Base-by-base conservation (phyloP, 1,139 yeast genomes). In the Geotrichum histeridarum region DNA sequence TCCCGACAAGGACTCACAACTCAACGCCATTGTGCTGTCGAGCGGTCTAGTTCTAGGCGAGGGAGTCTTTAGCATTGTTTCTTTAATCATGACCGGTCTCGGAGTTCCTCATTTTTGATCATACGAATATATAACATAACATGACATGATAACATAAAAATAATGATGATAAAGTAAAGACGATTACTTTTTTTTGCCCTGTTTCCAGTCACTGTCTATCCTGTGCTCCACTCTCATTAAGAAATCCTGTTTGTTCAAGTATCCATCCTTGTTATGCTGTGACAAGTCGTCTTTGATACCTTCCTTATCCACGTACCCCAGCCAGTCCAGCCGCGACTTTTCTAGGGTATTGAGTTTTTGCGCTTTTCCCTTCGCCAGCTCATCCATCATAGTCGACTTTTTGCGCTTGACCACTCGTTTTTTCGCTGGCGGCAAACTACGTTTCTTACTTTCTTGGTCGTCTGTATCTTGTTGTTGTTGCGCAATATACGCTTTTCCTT, bases 11-110 rank as follows among this genome's bases (percentile, higher is more conserved):
- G 58, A 59, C 42, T 77, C 78, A 12, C 78, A 77, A 58, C 86
- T 91, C 1, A 77, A 77, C 49, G 78, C 89, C 82, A 88, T 91
- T 59, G 90, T 93, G 27, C 82, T 88, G 61, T 88, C 96, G 63
- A 85, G 95, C 64, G 99, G 99, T 0, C 74, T 93, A 60, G 95
- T 93, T 1, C 73, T 93, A 38, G 99, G 99, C 14, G 99, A 93
- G 69, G 98, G 99, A 0, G 74, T 91, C 50, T 80, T 89, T 60
- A 87, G 96, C 66, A 87, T 86, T 17, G 74, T 87, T 39, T 85
- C 87, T 36, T 84, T 93, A 91, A 63, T 86, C 1, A 73, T 90
- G 64, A 84, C 95, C 0, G 80, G 87, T 61, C 64, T 87, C 57
- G 69, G 71, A 4, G 74, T 77, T 5, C 81, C 82, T 2, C 81